Evolutionary conservation across 176 grass and related monocot species (phyloP).

Genomic region (Puya raimondii): DNA sequence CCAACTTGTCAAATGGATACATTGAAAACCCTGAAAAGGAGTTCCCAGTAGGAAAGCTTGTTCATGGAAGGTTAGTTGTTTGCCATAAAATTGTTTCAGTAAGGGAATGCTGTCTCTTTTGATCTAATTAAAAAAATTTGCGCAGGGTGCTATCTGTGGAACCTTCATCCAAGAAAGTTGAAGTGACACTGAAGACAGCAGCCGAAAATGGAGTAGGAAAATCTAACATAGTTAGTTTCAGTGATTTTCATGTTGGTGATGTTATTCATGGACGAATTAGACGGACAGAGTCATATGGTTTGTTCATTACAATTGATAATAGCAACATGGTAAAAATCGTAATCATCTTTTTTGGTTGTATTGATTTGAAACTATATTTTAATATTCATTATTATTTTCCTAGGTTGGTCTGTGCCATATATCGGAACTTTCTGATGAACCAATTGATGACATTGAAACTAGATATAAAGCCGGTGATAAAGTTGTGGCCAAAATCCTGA

Average conservation of each 20-base stretch:
- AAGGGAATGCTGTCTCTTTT: background rate
- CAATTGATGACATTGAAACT: conserved; percentile 52
- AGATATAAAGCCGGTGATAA: conserved; percentile 64
- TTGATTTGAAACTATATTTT: background rate
- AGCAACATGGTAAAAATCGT: conserved; percentile 49
- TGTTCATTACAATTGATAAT: conserved; percentile 66
- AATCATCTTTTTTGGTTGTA: background rate
- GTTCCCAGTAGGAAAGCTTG: conserved; percentile 80
- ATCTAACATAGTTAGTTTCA: conserved; percentile 28
- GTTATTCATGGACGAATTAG: conserved; percentile 70
- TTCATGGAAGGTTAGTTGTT: conserved; percentile 61
- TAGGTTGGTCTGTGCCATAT: conserved; percentile 95
- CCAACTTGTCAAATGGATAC: conserved; percentile 78
- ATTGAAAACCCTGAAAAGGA: conserved; percentile 74
- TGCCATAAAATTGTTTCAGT: background rate
- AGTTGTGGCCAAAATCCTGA: conserved; percentile 77
- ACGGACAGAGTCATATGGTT: conserved; percentile 66
- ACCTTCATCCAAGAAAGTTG: conserved; percentile 57
- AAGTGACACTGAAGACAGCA: conserved; percentile 59
- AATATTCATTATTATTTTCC: conserved; percentile 23
- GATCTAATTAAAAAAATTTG: conserved; percentile 14
- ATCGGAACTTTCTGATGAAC: conserved; percentile 87
- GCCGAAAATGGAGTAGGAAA: conserved; percentile 34
- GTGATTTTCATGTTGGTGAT: conserved; percentile 57
- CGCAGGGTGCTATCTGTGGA: conserved; percentile 68